These are phyloP conservation scores for Fusarium solani-melongenae DNA, from an alignment of 2,329 filamentous ascomycete genomes.

Conservation along the genomic window DNA sequence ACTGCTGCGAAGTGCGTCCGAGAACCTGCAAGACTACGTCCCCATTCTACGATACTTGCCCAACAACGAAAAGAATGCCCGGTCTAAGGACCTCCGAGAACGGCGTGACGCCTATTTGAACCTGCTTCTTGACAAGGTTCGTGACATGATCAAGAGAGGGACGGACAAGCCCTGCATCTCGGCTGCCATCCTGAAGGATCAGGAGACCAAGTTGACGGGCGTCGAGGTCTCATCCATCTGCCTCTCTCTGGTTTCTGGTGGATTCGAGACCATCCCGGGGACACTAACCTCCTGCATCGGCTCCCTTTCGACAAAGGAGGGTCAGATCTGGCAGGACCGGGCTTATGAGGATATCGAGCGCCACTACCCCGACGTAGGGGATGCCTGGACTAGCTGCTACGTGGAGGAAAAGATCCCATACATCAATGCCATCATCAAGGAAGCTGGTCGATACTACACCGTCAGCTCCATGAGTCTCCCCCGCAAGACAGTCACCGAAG, in stretches of 20 bases:
- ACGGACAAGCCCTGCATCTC: conserved; percentile 66
- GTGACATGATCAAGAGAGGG: conserved; percentile 49
- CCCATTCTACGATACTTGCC: conserved; percentile 61
- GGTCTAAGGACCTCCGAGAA: conserved; percentile 58
- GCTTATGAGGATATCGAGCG: conserved; percentile 63
- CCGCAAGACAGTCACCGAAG: conserved; percentile 60
- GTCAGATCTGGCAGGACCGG: conserved; percentile 62
- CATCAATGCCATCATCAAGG: conserved; percentile 60
- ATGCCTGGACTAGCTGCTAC: conserved; percentile 59
- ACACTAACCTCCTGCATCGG: conserved; percentile 64
- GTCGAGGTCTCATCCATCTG: conserved; percentile 66
- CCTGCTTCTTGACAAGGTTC: conserved; percentile 60
- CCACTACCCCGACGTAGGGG: conserved; percentile 56
- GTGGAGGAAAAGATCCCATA: conserved; percentile 62
- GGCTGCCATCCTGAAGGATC: conserved; percentile 64
- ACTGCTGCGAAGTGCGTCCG: conserved; percentile 60
- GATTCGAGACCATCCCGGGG: conserved; percentile 65
- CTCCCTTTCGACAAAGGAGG: conserved; percentile 59
- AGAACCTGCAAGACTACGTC: conserved; percentile 66
- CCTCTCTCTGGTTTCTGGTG: conserved; percentile 62
- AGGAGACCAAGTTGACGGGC: conserved; percentile 62
- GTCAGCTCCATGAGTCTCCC: conserved; percentile 65
- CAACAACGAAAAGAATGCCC: conserved; percentile 61
- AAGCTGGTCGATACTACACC: conserved; percentile 64
- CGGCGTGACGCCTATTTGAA: conserved; percentile 62